phyloP scores from a whole-genome alignment of 1,139 yeast species.

The Nakaseomyces delphensis region DNA sequence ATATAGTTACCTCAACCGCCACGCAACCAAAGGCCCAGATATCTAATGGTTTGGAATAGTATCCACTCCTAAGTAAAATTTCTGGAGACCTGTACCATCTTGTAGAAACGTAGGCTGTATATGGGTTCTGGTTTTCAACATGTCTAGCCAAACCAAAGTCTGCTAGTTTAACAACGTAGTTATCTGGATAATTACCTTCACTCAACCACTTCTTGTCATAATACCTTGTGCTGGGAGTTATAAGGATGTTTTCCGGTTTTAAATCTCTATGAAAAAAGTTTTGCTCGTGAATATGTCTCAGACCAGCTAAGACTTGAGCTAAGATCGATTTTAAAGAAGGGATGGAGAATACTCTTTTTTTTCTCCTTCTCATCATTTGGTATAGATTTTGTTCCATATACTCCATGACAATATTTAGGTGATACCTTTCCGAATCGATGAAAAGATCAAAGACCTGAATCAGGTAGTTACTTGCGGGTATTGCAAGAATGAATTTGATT shows the following conservation, averaged over 20 bases:
- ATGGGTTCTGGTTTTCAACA: conserved; percentile 44
- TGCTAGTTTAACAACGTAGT: conserved; percentile 68
- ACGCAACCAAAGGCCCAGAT: conserved; percentile 93
- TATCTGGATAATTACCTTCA: conserved; percentile 34
- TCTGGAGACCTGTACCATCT: conserved; percentile 98
- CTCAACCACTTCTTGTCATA: conserved; percentile 37
- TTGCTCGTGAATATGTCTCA: conserved; percentile 69
- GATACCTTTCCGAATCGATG: conserved; percentile 49
- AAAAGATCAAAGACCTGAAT: conserved; percentile 73
- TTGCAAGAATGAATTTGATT: conserved; percentile 56
- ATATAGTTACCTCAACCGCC: conserved; percentile 69
- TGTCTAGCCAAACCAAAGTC: conserved; percentile 87
- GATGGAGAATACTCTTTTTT: conserved; percentile 43
- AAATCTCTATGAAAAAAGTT: conserved; percentile 83
- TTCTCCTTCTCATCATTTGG: conserved; percentile 58
- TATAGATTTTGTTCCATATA: conserved; percentile 73
- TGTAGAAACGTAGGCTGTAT: conserved; percentile 80
- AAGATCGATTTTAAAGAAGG: conserved; percentile 57
- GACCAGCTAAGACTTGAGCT: conserved; percentile 63
- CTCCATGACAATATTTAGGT: conserved; percentile 81
- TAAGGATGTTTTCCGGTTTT: conserved; percentile 83
- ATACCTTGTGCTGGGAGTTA: conserved; percentile 48
- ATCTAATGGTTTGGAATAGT: conserved; percentile 72
- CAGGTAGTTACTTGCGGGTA: conserved; percentile 64
- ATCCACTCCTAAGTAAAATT: conserved; percentile 57